These are phyloP conservation scores for Leccinum subtestaceum DNA, from an alignment of 768 basidiomycete species.

Conservation along the genomic window DNA sequence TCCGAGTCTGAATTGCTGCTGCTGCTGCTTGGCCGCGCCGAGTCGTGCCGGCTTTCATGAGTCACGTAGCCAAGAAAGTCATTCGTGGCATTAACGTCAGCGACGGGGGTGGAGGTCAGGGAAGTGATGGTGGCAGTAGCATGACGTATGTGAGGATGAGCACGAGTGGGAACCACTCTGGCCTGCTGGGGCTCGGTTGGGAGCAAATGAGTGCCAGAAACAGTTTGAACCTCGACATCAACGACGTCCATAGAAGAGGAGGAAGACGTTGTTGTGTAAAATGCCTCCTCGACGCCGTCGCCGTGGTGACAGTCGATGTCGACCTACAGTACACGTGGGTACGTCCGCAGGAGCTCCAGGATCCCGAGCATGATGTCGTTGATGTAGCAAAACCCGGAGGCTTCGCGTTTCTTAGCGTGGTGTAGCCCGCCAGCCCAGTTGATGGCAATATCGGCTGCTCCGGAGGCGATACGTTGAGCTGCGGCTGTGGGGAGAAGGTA, in stretches of 20 bases:
- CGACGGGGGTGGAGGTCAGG: background rate
- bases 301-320: constrained; percentile 99
- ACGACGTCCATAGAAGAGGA: constrained; percentile 1
- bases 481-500: constrained; percentile 51
- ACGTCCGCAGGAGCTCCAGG: constrained; percentile 81
- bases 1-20: background rate
- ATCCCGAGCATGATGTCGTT: constrained; percentile 97
- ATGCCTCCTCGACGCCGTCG: constrained; percentile 98
- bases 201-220: constrained; percentile 4
- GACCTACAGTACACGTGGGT: constrained; percentile 89
- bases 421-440: constrained; percentile 99
- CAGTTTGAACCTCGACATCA: constrained; percentile 18
- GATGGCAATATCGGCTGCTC: constrained; percentile 72
- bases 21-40: background rate
- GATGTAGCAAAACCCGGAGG: constrained; percentile 98
- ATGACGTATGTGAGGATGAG: constrained; percentile 3
- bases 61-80: constrained; percentile 30
- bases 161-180: constrained; percentile 3
- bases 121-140: background rate
- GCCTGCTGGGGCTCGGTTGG: constrained; percentile 7
- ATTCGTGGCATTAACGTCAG: constrained; percentile 17
- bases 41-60: constrained; percentile 33
- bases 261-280: constrained; percentile 83
- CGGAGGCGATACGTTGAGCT: constrained; percentile 64
- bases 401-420: constrained; percentile 99